Percentiles rank a stretch among this genome's conserved stretches.
Evolutionary conservation across 2,329 filamentous ascomycete genomes (phyloP).

Genomic region (Colletotrichum higginsianum): DNA sequence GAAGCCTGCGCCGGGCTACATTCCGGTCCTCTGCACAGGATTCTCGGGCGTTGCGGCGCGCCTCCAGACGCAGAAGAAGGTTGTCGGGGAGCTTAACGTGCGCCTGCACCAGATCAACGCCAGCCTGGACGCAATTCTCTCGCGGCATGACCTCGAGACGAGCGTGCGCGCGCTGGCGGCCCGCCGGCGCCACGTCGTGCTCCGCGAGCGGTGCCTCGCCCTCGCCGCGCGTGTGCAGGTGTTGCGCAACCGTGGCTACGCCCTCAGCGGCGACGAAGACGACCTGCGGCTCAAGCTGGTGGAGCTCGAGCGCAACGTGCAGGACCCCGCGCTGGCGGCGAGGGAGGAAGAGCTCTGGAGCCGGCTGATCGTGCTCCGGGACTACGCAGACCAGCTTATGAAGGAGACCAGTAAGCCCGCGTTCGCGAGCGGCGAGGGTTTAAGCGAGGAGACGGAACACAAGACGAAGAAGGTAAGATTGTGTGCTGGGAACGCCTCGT

Average conservation of each 20-base stretch:
- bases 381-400: conserved; percentile 80
- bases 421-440: conserved; percentile 66
- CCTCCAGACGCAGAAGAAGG: conserved; percentile 79
- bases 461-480: conserved; percentile 80
- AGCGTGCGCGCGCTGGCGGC: conserved; percentile 82
- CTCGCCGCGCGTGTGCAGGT: conserved; percentile 87
- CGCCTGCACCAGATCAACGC: conserved; percentile 86
- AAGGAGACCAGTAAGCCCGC: conserved; percentile 81
- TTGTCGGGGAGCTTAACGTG: conserved; percentile 78
- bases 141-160: conserved; percentile 82
- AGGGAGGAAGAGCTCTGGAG: conserved; percentile 91
- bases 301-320: conserved; percentile 77
- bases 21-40: conserved; percentile 82
- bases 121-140: conserved; percentile 79
- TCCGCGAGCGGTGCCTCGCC: conserved; percentile 80
- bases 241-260: conserved; percentile 84
- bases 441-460: conserved; percentile 79
- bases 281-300: conserved; percentile 81
- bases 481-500: neutral
- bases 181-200: conserved; percentile 78
- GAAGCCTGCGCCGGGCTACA: conserved; percentile 82
- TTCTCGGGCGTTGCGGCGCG: conserved; percentile 81
- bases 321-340: conserved; percentile 81
- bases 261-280: conserved; percentile 84
- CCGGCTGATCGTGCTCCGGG: conserved; percentile 80